Evolutionary conservation across 108 stramenopile genomes (phyloP).

Genomic region (Cyclotella cryptica): DNA sequence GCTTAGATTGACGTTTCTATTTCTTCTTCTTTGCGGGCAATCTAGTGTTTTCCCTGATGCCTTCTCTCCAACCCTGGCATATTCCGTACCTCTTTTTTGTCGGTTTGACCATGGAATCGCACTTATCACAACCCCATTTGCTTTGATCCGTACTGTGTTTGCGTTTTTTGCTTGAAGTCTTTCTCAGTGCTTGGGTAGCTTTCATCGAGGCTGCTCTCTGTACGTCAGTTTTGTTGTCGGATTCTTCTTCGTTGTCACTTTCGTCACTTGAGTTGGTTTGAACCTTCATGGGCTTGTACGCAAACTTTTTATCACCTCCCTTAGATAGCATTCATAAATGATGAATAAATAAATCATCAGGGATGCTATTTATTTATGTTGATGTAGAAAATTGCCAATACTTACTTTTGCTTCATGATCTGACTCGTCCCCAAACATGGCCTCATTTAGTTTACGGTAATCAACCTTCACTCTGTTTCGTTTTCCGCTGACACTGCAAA

Average conservation of each 20-base stretch:
- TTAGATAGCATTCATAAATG: neutral
- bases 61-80: constrained; percentile 10
- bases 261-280: constrained; percentile 2
- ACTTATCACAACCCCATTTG: neutral
- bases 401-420: constrained; percentile 58
- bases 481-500: constrained; percentile 65
- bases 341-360: neutral
- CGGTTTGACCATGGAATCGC: neutral
- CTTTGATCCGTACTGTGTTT: neutral
- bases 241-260: neutral
- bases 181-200: neutral
- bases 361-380: neutral
- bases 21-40: neutral
- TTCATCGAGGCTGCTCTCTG: neutral
- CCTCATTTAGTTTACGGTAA: constrained; percentile 77
- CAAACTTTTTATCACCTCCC: constrained; percentile 1
- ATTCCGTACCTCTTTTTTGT: neutral
- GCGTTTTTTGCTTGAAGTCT: neutral
- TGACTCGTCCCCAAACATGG: constrained; percentile 78
- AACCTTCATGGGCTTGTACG: constrained; percentile 8
- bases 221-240: neutral
- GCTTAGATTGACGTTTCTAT: neutral
- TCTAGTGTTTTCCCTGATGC: neutral
- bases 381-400: neutral
- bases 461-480: constrained; percentile 78